A percentile compares a stretch with the other conserved stretches of the same genome.
Conservation (phyloP, 177 flowering plant genomes). For the Telopea speciosissima region DNA sequence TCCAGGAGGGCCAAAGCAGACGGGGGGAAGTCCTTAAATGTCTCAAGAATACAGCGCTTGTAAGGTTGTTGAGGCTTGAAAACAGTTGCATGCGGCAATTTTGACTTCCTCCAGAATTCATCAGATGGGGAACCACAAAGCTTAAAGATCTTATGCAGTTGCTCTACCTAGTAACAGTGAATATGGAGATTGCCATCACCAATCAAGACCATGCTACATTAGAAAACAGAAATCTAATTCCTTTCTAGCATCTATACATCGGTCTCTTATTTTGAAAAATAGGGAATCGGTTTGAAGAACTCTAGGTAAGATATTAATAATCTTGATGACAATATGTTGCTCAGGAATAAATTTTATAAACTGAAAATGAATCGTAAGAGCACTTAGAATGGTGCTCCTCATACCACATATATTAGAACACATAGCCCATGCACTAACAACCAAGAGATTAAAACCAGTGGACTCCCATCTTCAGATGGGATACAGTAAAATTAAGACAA, state of each 20-base stretch:
- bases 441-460: no score
- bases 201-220: neutral
- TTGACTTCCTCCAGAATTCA: conserved; percentile 63
- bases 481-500: neutral
- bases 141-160: conserved; percentile 73
- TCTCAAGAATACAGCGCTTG: conserved; percentile 44
- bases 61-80: conserved; percentile 74
- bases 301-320: no score
- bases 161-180: conserved; percentile 50
- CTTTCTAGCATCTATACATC: no score
- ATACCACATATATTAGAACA: no score
- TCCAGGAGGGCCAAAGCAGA: conserved; percentile 54
- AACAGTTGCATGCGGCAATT: conserved; percentile 62
- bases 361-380: neutral
- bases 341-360: no score
- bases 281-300: no score
- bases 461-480: no score
- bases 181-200: neutral
- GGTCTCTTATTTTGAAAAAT: neutral
- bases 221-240: neutral
- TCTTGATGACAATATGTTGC: no score
- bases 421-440: no score
- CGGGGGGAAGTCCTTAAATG: conserved; percentile 58
- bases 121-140: conserved; percentile 79
- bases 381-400: neutral